Evolutionary conservation across 2,329 filamentous ascomycete species (phyloP), one percentile per base, ranked within the genome.

Genomic region (Fonsecaea nubica): DNA sequence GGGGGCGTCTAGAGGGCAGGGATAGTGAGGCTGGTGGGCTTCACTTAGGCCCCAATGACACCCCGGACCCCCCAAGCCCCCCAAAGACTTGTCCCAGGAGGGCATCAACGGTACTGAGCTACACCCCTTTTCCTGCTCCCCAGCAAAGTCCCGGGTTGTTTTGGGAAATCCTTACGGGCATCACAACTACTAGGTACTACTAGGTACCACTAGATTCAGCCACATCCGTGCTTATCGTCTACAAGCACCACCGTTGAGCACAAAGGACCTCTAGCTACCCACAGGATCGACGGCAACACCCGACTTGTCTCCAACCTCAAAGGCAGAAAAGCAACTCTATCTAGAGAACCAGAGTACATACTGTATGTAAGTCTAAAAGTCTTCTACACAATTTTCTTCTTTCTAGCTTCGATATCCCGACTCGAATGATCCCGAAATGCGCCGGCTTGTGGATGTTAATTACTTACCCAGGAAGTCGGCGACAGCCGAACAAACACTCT

Each of bases 401-500:
- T 32, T 52, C 32, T 35, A 33, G 25, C 35, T 52, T 52, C 45
- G 25, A 48, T n/a, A 13, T 13, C 32, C 30, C 52, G 35, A 18
- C 50, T 42, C 58, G 52, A 38, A 30, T 30, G 21, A 32, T n/a
- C 30, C 48, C 42, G 21, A 50, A 50, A 50, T 18, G 18, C 18
- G 45, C 8, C 15, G 35, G 33, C 38, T 59, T 25, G 54, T n/a
- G 42, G 15, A 18, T 57, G 3, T 25, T 25, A 25, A 57, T 32
- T 36, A 40, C 40, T 55, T 58, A 25, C 38, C n/a, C 63, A 70
- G 15, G 58, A 68, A 65, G 38, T 53, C 45, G 18, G 30, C 65
- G 5, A 82, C 69, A 25, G 74, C 77, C 8, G 72, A 63, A 32
- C 71, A 69, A 45, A 81, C 75, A 10, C 74, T 78, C 18, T 76